These are phyloP conservation scores for Botrytis squamosa DNA, from an alignment of 2,329 filamentous ascomycete species.

Conservation along the genomic window DNA sequence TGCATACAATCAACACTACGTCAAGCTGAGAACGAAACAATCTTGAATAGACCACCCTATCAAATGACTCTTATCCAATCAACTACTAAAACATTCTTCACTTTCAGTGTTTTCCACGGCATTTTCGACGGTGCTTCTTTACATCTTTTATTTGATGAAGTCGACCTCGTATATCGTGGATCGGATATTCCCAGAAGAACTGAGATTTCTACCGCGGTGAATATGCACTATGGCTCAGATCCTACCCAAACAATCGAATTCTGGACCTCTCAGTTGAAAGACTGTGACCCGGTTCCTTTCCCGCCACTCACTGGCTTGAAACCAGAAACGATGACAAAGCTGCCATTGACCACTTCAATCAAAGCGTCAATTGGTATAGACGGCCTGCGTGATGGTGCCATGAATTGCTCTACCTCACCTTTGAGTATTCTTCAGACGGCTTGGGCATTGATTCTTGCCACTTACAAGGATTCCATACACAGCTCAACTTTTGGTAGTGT, in stretches of 20 bases:
- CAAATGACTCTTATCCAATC: slow-evolving; percentile 11
- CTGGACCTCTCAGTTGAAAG: slow-evolving; percentile 6
- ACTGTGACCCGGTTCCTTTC: slow-evolving; percentile 11
- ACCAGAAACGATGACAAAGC: background rate
- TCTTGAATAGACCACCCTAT: background rate
- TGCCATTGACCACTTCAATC: background rate
- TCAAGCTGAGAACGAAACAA: background rate
- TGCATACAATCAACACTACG: background rate
- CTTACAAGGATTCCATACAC: slow-evolving; percentile 8
- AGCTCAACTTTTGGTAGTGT: slow-evolving; percentile 13
- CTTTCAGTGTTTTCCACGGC: slow-evolving; percentile 9
- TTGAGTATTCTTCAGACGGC: slow-evolving; percentile 12
- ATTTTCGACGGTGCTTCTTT: slow-evolving; percentile 6
- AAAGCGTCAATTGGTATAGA: background rate
- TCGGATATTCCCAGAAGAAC: background rate
- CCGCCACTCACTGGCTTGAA: background rate
- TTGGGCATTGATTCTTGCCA: slow-evolving; percentile 13
- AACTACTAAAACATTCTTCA: background rate
- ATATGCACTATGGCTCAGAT: slow-evolving; percentile 2
- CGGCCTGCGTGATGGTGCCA: background rate
- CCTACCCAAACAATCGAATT: background rate
- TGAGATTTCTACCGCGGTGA: background rate
- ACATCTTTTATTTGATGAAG: slow-evolving; percentile 15
- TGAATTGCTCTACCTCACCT: slow-evolving; percentile 7
- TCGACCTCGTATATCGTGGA: background rate